Evolutionary conservation across 2,329 filamentous ascomycete species (phyloP).

Genomic region (Colletotrichum neosansevieriae): DNA sequence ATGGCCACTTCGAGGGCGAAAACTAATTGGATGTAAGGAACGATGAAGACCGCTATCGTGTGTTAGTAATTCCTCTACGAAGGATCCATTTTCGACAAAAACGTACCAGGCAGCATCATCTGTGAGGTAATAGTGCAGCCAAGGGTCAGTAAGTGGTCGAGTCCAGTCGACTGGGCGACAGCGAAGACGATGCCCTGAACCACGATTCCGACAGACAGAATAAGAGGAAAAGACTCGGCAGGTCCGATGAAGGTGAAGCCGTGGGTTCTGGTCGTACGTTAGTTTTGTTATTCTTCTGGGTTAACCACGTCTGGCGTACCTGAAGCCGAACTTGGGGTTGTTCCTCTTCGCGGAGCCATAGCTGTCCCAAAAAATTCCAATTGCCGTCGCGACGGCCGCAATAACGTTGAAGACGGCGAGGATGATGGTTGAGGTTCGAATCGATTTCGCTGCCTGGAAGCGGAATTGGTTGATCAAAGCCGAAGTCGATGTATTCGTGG

Average conservation of each 20-base stretch:
- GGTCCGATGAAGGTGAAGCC: constrained; percentile 59
- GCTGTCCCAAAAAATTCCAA: constrained; percentile 69
- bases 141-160: constrained; percentile 61
- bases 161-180: constrained; percentile 66
- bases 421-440: constrained; percentile 72
- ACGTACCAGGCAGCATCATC: constrained; percentile 70
- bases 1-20: constrained; percentile 73
- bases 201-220: constrained; percentile 68
- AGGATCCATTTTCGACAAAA: background rate
- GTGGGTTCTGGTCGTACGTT: constrained; percentile 47
- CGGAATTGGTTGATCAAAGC: constrained; percentile 63
- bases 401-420: constrained; percentile 71
- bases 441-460: constrained; percentile 66
- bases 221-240: constrained; percentile 65
- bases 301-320: constrained; percentile 47
- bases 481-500: constrained; percentile 53
- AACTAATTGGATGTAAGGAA: constrained; percentile 73
- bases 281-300: background rate
- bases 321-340: constrained; percentile 55
- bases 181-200: constrained; percentile 70
- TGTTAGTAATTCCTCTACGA: constrained; percentile 43
- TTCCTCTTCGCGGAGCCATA: constrained; percentile 60
- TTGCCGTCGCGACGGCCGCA: constrained; percentile 66
- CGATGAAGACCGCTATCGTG: constrained; percentile 71
- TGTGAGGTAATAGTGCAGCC: constrained; percentile 68